These are phyloP conservation scores for Corniculantispora saksenae DNA, from an alignment of 2,329 filamentous ascomycete species.

Conservation along the genomic window DNA sequence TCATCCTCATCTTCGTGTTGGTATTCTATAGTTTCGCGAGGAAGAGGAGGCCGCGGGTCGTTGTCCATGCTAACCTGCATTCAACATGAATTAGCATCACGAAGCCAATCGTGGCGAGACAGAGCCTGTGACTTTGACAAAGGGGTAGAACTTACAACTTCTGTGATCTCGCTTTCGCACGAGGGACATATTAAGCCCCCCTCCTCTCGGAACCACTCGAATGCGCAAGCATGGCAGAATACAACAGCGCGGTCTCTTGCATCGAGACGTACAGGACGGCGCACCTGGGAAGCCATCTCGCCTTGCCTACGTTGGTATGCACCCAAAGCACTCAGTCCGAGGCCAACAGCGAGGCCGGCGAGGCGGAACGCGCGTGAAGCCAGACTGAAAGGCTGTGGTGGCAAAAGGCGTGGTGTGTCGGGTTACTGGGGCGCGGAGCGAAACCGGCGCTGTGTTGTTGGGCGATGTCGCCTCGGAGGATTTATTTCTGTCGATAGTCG, in stretches of 20 bases:
- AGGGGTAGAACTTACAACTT: conserved; percentile 69
- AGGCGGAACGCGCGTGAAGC: conserved; percentile 57
- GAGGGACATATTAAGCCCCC: conserved; percentile 69
- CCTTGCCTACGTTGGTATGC: conserved; percentile 52
- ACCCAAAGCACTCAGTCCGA: conserved; percentile 59
- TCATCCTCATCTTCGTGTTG: background rate
- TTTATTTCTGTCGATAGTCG: background rate
- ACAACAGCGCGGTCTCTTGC: conserved; percentile 67
- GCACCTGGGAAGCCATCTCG: conserved; percentile 38
- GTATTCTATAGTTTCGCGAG: no score
- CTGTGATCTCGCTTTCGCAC: conserved; percentile 78
- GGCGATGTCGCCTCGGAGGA: background rate
- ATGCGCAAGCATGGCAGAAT: conserved; percentile 78
- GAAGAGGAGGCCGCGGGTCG: conserved; percentile 55
- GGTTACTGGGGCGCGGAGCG: background rate
- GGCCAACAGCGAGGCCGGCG: conserved; percentile 57
- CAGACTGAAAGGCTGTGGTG: conserved; percentile 41
- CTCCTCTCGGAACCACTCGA: conserved; percentile 79
- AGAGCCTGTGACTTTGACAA: background rate
- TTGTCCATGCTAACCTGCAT: conserved; percentile 55
- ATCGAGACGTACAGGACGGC: conserved; percentile 46
- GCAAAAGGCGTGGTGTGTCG: background rate
- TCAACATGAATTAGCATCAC: background rate
- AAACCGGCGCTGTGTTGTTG: background rate
- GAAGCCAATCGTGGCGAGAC: background rate